Conservation (phyloP, 805 yeast genomes). For the Scheffersomyces spartinae region DNA sequence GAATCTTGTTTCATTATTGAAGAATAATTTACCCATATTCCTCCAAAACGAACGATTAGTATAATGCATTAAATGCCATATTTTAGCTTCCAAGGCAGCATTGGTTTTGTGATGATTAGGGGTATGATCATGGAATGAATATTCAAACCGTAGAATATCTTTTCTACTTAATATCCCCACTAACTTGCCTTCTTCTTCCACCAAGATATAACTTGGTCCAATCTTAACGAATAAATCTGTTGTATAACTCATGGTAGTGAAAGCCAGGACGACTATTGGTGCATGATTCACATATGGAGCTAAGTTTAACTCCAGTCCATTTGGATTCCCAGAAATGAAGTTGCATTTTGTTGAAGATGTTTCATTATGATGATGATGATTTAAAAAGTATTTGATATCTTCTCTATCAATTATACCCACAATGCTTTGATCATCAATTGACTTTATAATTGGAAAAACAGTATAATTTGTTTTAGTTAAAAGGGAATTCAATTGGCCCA, state of each 20-base stretch:
- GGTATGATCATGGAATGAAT: constrained; percentile 20
- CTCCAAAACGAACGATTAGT: constrained; percentile 3
- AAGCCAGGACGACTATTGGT: constrained; percentile 48
- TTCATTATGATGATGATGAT: no score
- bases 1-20: constrained; percentile 7
- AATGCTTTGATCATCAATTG: constrained; percentile 23
- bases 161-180: constrained; percentile 79
- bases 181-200: constrained; percentile 48
- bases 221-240: constrained; percentile 61
- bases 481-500: constrained; percentile 20
- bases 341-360: no score
- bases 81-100: constrained; percentile 9
- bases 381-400: constrained; percentile 23
- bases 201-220: constrained; percentile 69
- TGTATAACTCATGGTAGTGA: constrained; percentile 47
- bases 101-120: constrained; percentile 3
- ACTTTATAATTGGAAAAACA: constrained; percentile 45
- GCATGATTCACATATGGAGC: constrained; percentile 34
- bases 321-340: no score
- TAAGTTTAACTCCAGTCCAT: constrained; percentile 14
- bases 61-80: constrained; percentile 11
- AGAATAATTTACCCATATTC: constrained; percentile 6
- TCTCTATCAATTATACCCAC: constrained; percentile 35
- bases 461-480: constrained; percentile 23
- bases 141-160: constrained; percentile 61